A percentile compares a stretch with the other conserved stretches of the same genome.
phyloP scores from a whole-genome alignment of 1,284 basidiomycete species.

The Cutaneotrichosporon sp. region DNA sequence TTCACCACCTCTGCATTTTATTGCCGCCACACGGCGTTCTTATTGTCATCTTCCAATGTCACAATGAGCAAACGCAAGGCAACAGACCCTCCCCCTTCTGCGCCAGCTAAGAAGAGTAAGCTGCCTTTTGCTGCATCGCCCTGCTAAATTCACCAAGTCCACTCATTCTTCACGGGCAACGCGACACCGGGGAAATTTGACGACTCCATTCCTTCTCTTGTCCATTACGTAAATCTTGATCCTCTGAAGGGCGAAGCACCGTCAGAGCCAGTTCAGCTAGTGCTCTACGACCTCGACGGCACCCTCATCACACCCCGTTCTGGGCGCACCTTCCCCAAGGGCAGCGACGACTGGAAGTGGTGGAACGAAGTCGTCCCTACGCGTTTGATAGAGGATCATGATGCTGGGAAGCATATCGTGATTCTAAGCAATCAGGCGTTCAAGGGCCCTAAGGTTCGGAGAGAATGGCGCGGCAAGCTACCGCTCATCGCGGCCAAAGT shows the following conservation, averaged over 20 bases:
- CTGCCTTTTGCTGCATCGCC: background rate
- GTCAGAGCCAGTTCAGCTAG: conserved; percentile 54
- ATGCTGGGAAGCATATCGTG: conserved; percentile 69
- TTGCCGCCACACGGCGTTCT: too few species aligned
- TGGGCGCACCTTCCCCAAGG: conserved; percentile 52
- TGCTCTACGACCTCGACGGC: conserved; percentile 81
- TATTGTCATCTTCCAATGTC: background rate
- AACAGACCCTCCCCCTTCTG: background rate
- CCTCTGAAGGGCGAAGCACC: conserved; percentile 27
- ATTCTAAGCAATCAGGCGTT: conserved; percentile 74
- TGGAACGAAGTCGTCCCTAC: conserved; percentile 64
- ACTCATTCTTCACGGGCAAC: conserved; percentile 16
- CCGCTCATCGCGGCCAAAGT: conserved; percentile 64
- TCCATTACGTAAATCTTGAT: conserved; percentile 43
- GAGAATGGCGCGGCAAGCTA: conserved; percentile 71
- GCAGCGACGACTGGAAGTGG: conserved; percentile 64
- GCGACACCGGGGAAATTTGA: conserved; percentile 9
- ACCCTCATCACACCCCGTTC: conserved; percentile 68
- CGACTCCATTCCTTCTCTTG: conserved; percentile 28
- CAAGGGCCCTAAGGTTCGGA: conserved; percentile 46
- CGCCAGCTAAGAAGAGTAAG: conserved; percentile 17
- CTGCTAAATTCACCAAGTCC: conserved; percentile 2
- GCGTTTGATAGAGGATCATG: conserved; percentile 59
- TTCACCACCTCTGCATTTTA: background rate
- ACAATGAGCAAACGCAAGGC: conserved; percentile 3